Percentiles rank a stretch among this genome's conserved stretches.
Evolutionary conservation across 768 basidiomycete genomes (phyloP).

Genomic region (Candolleomyces aberdarensis): DNA sequence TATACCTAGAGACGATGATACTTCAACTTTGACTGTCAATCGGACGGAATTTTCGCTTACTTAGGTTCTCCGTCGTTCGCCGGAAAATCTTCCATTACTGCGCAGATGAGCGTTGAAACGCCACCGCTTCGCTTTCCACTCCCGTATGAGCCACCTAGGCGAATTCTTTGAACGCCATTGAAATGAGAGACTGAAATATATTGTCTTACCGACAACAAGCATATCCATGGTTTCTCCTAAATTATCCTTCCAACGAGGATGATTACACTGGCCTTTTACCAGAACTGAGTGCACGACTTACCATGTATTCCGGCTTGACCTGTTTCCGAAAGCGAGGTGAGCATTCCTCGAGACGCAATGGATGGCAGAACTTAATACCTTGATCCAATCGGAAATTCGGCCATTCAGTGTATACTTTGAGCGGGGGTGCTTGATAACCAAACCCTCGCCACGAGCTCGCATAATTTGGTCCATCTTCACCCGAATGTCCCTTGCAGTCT

Average conservation of each 20-base stretch:
- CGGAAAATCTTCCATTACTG: constrained; percentile 75
- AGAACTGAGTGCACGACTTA: constrained; percentile 23
- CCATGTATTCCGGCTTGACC: constrained; percentile 90
- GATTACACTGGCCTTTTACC: too few relatives aligned
- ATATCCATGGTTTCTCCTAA: constrained; percentile 93
- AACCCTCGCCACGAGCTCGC: constrained; percentile 83
- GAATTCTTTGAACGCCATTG: neutral
- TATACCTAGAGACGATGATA: constrained; percentile 52
- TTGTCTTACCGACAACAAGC: constrained; percentile 72
- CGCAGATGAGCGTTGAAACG: constrained; percentile 87
- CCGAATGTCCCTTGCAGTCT: constrained; percentile 78
- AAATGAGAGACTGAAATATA: neutral
- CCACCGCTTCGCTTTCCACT: constrained; percentile 82
- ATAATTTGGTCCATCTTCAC: constrained; percentile 80
- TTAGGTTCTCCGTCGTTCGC: constrained; percentile 53
- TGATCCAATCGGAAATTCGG: constrained; percentile 90
- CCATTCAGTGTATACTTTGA: constrained; percentile 84
- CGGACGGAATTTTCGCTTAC: constrained; percentile 33
- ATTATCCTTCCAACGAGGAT: constrained; percentile 56
- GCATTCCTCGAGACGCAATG: neutral
- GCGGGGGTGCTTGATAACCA: constrained; percentile 85
- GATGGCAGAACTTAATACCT: constrained; percentile 39
- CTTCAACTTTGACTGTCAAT: neutral
- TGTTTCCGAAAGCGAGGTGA: constrained; percentile 17
- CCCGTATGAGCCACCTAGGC: constrained; percentile 82